Evolutionary conservation across 345 rosid genomes (phyloP).

Genomic region (Luvunga scandens): DNA sequence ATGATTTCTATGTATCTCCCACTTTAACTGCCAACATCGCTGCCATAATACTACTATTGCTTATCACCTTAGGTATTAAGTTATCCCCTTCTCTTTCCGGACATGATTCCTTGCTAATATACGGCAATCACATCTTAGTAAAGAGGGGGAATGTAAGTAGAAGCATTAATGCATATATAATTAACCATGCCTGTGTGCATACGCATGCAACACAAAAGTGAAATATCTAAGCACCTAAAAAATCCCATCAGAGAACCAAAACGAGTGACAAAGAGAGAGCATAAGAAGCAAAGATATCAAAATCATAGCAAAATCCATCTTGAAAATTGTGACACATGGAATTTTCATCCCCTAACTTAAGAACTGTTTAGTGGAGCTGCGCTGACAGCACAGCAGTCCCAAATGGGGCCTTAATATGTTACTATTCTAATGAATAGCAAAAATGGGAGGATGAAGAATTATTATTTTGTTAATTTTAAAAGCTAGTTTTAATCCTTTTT

Average conservation of each 20-base stretch:
- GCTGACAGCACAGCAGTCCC: too few relatives aligned
- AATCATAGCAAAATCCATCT: not conserved
- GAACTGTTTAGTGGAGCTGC: too few relatives aligned
- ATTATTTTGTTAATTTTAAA: not conserved
- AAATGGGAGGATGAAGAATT: not conserved
- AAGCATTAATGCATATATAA: not conserved
- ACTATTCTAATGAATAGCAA: not conserved
- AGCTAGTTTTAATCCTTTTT: not conserved
- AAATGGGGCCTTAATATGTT: not conserved
- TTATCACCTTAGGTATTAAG: not conserved
- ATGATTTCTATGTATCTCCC: not conserved
- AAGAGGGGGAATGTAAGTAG: not conserved
- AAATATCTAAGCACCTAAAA: not conserved
- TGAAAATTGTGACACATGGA: not conserved
- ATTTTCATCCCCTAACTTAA: not conserved
- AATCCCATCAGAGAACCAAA: not conserved
- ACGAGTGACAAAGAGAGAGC: not conserved
- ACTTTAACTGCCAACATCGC: not conserved
- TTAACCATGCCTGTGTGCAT: not conserved
- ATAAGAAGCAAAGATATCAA: not conserved
- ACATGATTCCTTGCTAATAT: conserved; percentile 4
- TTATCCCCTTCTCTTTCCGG: not conserved
- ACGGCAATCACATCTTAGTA: not conserved
- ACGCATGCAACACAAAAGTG: not conserved
- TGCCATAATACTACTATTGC: not conserved